phyloP scores from a whole-genome alignment of 768 basidiomycete species.

The Leccinum variicolor region DNA sequence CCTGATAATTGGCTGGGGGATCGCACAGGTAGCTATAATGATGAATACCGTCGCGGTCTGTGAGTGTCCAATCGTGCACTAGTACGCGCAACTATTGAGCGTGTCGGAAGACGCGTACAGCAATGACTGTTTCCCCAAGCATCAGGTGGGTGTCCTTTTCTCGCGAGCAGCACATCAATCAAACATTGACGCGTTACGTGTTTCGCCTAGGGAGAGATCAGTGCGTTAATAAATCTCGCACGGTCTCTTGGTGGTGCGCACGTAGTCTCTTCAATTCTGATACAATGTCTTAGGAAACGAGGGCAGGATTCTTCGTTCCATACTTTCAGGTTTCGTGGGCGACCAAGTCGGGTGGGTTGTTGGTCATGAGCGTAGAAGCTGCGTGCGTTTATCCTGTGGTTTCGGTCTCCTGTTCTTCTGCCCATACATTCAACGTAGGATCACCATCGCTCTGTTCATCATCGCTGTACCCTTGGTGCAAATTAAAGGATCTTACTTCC shows the following conservation, averaged over 20 bases:
- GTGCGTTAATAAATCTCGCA: constrained; percentile 41
- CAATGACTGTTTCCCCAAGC: constrained; percentile 36
- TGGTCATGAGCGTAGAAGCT: constrained; percentile 38
- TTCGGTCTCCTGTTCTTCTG: not conserved
- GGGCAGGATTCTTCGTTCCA: constrained; percentile 35
- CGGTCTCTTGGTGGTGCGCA: constrained; percentile 31
- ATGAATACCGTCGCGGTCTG: constrained; percentile 41
- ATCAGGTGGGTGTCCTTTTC: constrained; percentile 17
- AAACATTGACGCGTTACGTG: not conserved
- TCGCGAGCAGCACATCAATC: not conserved
- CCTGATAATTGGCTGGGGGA: constrained; percentile 43
- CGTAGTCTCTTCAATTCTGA: not conserved
- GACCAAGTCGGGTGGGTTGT: constrained; percentile 30
- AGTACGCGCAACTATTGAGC: not conserved
- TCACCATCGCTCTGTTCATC: constrained; percentile 34
- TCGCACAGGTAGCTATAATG: constrained; percentile 36
- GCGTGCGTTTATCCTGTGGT: constrained; percentile 22
- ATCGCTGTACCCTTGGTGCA: constrained; percentile 36
- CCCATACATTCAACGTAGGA: constrained; percentile 14
- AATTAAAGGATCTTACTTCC: constrained; percentile 30
- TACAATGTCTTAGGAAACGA: not conserved
- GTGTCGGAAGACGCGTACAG: constrained; percentile 33
- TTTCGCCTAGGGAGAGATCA: constrained; percentile 35
- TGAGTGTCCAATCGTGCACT: constrained; percentile 10
- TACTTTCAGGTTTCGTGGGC: constrained; percentile 42